A percentile compares a stretch with the other conserved stretches of the same genome.
phyloP scores from a whole-genome alignment of 805 yeast genomes.

The Jamesozyma rosinii region DNA sequence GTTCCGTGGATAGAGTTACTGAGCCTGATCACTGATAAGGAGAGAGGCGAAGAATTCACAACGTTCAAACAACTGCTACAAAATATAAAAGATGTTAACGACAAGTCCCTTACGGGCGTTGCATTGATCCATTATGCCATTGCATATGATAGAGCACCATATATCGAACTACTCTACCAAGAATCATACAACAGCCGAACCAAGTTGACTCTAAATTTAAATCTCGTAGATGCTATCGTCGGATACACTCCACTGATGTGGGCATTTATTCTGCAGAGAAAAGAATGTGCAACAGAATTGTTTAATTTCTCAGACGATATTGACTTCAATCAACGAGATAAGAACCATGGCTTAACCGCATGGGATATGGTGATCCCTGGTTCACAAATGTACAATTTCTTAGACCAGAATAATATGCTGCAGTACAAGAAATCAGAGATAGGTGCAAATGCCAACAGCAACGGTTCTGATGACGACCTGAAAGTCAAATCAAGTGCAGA shows the following conservation, averaged over 20 bases:
- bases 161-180: constrained; percentile 39
- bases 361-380: constrained; percentile 49
- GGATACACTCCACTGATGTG: constrained; percentile 74
- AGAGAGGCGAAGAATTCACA: constrained; percentile 16
- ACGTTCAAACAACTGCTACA: constrained; percentile 13
- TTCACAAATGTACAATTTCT: constrained; percentile 48
- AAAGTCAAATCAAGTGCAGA: not conserved
- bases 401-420: constrained; percentile 43
- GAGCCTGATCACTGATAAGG: constrained; percentile 16
- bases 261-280: constrained; percentile 61
- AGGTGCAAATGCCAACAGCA: not conserved
- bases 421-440: constrained; percentile 1
- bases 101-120: constrained; percentile 31
- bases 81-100: constrained; percentile 14
- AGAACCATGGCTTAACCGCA: constrained; percentile 32
- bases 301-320: constrained; percentile 57
- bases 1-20: constrained; percentile 18
- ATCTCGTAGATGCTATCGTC: constrained; percentile 40
- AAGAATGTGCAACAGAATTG: constrained; percentile 45
- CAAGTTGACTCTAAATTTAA: constrained; percentile 34
- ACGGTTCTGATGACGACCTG: not conserved
- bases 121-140: constrained; percentile 46
- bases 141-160: constrained; percentile 41
- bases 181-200: constrained; percentile 16
- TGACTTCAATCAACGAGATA: constrained; percentile 33